Evolutionary conservation across 2,329 filamentous ascomycete genomes (phyloP).

Genomic region (Beauveria sp.): DNA sequence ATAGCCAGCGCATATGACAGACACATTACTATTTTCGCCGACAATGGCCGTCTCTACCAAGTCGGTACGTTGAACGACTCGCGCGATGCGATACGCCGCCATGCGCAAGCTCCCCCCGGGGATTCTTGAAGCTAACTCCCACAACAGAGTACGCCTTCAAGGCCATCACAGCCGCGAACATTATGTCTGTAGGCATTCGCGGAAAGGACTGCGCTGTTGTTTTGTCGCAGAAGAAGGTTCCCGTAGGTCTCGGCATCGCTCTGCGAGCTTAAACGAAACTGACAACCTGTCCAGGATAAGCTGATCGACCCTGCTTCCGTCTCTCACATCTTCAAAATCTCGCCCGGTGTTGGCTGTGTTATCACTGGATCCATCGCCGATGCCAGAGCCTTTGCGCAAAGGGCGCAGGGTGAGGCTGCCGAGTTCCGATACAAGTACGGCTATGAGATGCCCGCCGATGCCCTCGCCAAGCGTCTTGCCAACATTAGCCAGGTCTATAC

Average conservation of each 20-base stretch:
- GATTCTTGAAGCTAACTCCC: conserved; percentile 7
- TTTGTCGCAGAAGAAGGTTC: conserved; percentile 98
- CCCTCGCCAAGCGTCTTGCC: conserved; percentile 88
- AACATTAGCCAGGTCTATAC: conserved; percentile 99
- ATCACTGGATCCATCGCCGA: conserved; percentile 99
- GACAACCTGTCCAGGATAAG: conserved; percentile 67
- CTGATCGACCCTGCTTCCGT: conserved; percentile 96
- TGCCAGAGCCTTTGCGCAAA: conserved; percentile 84
- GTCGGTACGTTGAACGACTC: conserved; percentile 63
- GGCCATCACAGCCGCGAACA: conserved; percentile 97
- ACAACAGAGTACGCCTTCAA: conserved; percentile 97
- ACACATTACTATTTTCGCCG: conserved; percentile 99
- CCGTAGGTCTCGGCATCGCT: conserved; percentile 52
- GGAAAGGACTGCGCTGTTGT: conserved; percentile 97
- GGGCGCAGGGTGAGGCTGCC: conserved; percentile 89
- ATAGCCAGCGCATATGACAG: conserved; percentile 78
- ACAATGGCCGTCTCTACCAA: conserved; percentile 98
- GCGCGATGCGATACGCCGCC: conserved; percentile 1
- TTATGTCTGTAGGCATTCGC: conserved; percentile 91
- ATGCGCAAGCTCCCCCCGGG: conserved; percentile 11
- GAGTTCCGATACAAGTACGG: conserved; percentile 98
- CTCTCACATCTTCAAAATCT: conserved; percentile 95
- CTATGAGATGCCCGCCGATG: conserved; percentile 99
- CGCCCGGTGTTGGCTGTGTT: conserved; percentile 91
- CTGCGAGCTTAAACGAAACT: background rate